These are phyloP conservation scores for Adiantum capillusveneris DNA, from an alignment of 75 land plant species.

Conservation along the genomic window DNA sequence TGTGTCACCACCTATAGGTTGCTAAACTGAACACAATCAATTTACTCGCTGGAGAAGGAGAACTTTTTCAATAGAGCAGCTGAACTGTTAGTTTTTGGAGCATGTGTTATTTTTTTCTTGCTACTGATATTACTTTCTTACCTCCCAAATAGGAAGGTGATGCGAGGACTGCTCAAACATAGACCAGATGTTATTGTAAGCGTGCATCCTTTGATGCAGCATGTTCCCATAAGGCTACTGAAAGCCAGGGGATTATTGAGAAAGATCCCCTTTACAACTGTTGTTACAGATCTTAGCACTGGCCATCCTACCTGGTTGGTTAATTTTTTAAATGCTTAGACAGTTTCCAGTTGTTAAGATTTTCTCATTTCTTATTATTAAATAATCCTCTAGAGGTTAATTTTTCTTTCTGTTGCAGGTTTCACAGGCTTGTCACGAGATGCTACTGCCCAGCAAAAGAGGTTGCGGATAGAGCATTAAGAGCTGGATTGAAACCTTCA, in stretches of 20 bases:
- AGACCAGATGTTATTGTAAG: constrained; percentile 94
- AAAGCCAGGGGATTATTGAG: constrained; percentile 70
- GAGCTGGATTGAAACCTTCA: constrained; percentile 74
- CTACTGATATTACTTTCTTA: neutral
- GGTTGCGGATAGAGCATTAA: constrained; percentile 74
- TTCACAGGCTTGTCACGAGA: constrained; percentile 86
- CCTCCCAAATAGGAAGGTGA: constrained; percentile 59
- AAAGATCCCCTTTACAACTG: constrained; percentile 93
- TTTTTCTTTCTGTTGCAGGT: constrained; percentile 42
- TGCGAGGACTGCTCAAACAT: constrained; percentile 81
- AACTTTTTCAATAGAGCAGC: too few relatives aligned
- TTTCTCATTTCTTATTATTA: too few relatives aligned
- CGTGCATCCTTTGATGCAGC: constrained; percentile 98
- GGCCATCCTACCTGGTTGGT: constrained; percentile 96
- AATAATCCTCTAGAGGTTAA: constrained; percentile 3
- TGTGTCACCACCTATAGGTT: too few relatives aligned
- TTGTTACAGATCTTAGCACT: constrained; percentile 87
- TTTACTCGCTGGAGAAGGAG: too few relatives aligned
- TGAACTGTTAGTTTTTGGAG: too few relatives aligned
- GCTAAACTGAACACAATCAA: neutral
- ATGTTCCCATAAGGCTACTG: constrained; percentile 85
- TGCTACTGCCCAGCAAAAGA: constrained; percentile 94
- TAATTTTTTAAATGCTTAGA: constrained; percentile 1
- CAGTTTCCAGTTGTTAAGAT: neutral
- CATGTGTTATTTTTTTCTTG: neutral